Evolutionary conservation across 202 grass and related monocot genomes (phyloP), one percentile per base, ranked within the genome.

Genomic region (Zoysia matrella): DNA sequence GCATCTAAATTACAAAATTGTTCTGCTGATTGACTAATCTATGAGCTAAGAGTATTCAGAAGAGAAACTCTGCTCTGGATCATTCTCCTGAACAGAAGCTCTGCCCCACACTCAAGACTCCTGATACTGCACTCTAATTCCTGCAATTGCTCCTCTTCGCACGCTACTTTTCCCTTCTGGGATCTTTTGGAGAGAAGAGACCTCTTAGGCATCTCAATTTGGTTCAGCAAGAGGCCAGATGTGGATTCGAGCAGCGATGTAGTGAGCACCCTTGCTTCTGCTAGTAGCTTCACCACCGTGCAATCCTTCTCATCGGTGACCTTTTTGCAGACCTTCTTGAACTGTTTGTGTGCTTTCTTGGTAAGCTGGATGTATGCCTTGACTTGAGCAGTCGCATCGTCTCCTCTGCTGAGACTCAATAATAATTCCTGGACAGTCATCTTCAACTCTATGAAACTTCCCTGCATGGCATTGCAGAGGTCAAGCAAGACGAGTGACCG

Each of bases 1-100:
- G 60, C 36, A 10, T 76, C 39, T 46, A 81, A 18, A 2, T 16
- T 77, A 5, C 76, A 81, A 75, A 76, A 78, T 2, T 82, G 9
- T 60, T 83, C 2, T 60, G 22, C 49, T 70, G 74, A 61, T 76
- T 30, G 47, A 76, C 63, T 48, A 22, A 80, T 86, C 69, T 88
- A 92, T 45, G 52, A 92, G 66, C 80, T 92, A 36, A 36, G 86
- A 57, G 46, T 12, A 52, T 97, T 97, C 52, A 97, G 84, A 73
- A 94, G 85, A 54, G 83, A 92, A 47, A 89, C 90, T 85, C 92
- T 92, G 72, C 85, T 79, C 56, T 87, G 90, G 69, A 94, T 87
- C 62, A 97, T 67, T 89, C 72, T 85, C 63, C 78, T 74, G 83
- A 90, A 94, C 22, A 94, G 40, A 82, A 80, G 22, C 48, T 87